Evolutionary conservation across 139 green algal genomes (phyloP), one percentile per base, ranked within the genome.

Genomic region (Tetradesmus obliquus): DNA sequence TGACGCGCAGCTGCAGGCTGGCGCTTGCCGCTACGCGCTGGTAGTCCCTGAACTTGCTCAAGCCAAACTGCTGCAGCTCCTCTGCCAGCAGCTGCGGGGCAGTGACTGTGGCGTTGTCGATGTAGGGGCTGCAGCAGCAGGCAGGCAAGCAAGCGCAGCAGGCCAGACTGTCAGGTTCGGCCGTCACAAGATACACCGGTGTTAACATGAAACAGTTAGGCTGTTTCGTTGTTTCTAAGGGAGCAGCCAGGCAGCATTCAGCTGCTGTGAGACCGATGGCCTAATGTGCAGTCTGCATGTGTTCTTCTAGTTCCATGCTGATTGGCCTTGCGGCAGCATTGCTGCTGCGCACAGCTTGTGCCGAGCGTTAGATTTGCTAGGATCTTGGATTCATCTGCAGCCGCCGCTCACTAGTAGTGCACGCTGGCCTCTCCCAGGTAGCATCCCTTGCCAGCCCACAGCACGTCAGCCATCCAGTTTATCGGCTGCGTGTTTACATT

Each of bases 401-500:
- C 5, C 8, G 5, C n/a, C 12, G 2, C 45, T 51, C 32, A 71
- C 24, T 84, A 84, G 53, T 89, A 88, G 74, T 92, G 90, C 5
- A 87, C 24, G 55, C 62, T 90, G 24, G 58, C 7, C 24, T 92
- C 90, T 24, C 85, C 12, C 8, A 90, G 55, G 82, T 90, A 90
- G 69, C 79, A 87, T 22, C 71, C 57, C 3, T 83, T 72, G 13
- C 80, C 83, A 8, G 10, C 51, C 71, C 51, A 82, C 2, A 88
- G 7, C 1, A 80, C n/a, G 3, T 60, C 74, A 5, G 55, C 55
- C 3, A 85, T 22, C 90, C 83, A 92, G 5, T 92, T 84, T 3
- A 57, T 19, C 4, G 82, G 69, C 45, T 89, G 84, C 4, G 90
- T 92, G 84, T 92, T 92, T 2, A 92, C 55, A 24, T 92, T 92